phyloP scores from a whole-genome alignment of 257 asterid genomes.

The Solanum acaule region DNA sequence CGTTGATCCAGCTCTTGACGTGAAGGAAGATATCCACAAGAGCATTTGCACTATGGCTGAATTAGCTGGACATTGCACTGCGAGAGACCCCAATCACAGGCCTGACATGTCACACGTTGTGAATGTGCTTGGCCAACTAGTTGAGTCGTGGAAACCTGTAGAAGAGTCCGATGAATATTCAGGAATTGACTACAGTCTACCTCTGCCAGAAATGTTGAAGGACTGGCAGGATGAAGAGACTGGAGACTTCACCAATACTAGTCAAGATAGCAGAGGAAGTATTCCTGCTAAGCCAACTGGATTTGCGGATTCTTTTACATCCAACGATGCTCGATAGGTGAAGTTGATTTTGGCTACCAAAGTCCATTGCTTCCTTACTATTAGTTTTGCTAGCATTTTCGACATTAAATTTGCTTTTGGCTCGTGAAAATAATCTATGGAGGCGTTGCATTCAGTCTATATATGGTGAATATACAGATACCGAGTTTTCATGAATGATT shows the following conservation, averaged over 20 bases:
- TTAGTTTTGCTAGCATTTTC: not conserved
- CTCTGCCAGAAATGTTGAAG: slow-evolving; percentile 56
- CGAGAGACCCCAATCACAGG: slow-evolving; percentile 59
- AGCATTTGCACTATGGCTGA: slow-evolving; percentile 38
- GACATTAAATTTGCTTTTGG: not conserved
- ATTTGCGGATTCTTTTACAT: slow-evolving; percentile 51
- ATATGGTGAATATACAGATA: not conserved
- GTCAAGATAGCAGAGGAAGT: slow-evolving; percentile 58
- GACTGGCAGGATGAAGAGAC: slow-evolving; percentile 53
- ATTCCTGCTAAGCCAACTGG: slow-evolving; percentile 55
- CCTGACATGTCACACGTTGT: slow-evolving; percentile 81
- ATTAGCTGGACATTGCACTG: slow-evolving; percentile 75
- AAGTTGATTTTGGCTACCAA: not conserved
- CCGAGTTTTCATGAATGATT: not conserved
- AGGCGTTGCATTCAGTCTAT: not conserved
- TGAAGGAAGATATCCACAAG: slow-evolving; percentile 30
- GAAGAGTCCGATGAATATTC: slow-evolving; percentile 27
- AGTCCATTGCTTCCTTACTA: not conserved
- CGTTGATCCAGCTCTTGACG: slow-evolving; percentile 45
- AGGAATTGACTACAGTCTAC: slow-evolving; percentile 26
- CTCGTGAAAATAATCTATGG: not conserved
- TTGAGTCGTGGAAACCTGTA: slow-evolving; percentile 54
- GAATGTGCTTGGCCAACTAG: slow-evolving; percentile 39
- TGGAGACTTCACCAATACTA: slow-evolving; percentile 23
- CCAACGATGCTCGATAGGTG: slow-evolving; percentile 53